phyloP scores from a whole-genome alignment of 768 basidiomycete species.

The Leccinum disarticulatum region DNA sequence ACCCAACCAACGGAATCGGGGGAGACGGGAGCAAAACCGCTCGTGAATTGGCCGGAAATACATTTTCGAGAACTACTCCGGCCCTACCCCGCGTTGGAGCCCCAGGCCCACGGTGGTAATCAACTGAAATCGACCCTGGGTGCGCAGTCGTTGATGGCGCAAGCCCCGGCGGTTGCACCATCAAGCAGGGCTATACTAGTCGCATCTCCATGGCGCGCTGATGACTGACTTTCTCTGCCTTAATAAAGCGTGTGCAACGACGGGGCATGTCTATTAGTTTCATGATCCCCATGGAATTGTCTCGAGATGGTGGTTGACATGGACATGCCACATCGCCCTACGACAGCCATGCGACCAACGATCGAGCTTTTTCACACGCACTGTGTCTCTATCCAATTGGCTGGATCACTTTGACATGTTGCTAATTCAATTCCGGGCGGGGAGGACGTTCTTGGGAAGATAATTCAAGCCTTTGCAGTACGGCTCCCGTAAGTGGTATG shows the following conservation, averaged over 20 bases:
- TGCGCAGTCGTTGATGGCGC: conserved; percentile 78
- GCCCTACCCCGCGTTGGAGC: conserved; percentile 34
- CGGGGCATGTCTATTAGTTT: conserved; percentile 51
- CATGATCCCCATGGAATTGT: background rate
- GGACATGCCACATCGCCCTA: conserved; percentile 79
- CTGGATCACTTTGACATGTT: background rate
- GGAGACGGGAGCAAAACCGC: conserved; percentile 83
- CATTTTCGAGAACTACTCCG: conserved; percentile 67
- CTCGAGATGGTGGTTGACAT: conserved; percentile 45
- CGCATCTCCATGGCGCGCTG: background rate
- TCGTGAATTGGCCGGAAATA: conserved; percentile 78
- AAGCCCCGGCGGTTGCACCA: conserved; percentile 85
- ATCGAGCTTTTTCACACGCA: conserved; percentile 57
- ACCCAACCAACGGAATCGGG: conserved; percentile 73
- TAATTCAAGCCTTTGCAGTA: conserved; percentile 41
- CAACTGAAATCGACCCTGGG: conserved; percentile 58
- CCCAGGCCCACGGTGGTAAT: background rate
- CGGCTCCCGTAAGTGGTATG: conserved; percentile 47
- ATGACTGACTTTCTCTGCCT: conserved; percentile 58
- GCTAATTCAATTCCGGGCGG: conserved; percentile 83
- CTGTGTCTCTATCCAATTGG: conserved; percentile 48
- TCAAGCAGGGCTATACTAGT: conserved; percentile 51
- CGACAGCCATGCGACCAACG: conserved; percentile 85
- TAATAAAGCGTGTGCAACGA: conserved; percentile 89
- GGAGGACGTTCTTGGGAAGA: too few relatives aligned